A percentile compares a stretch with the other conserved stretches of the same genome.
Conservation (phyloP, 2,329 filamentous ascomycete genomes). For the Trichoderma asperellum region DNA sequence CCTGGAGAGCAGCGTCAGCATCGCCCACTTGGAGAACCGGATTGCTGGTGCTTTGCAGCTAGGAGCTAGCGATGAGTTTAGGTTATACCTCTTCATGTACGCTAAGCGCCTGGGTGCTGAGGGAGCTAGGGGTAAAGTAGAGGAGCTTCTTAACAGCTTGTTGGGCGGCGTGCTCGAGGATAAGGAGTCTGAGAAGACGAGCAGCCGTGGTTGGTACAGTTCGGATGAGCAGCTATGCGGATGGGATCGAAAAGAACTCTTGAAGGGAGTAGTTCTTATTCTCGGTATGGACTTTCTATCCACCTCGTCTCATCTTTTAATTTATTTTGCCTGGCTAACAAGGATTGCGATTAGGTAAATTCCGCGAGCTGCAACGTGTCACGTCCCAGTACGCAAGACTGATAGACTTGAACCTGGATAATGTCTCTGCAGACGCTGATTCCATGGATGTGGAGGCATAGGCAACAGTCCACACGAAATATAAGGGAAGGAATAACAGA, state of each 20-base stretch:
- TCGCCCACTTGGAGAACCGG: conserved; percentile 93
- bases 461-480: conserved; percentile 6
- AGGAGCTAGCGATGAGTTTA: conserved; percentile 87
- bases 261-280: conserved; percentile 90
- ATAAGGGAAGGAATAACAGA: neutral
- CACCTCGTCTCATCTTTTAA: too few species aligned
- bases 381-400: conserved; percentile 93
- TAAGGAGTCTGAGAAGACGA: conserved; percentile 47
- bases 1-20: conserved; percentile 87
- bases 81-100: conserved; percentile 96
- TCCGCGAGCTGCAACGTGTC: conserved; percentile 88
- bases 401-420: conserved; percentile 64
- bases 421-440: conserved; percentile 49
- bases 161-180: conserved; percentile 72
- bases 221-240: conserved; percentile 74
- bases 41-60: conserved; percentile 86
- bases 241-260: conserved; percentile 83
- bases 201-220: conserved; percentile 35
- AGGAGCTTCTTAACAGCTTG: conserved; percentile 83
- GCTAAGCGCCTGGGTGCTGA: conserved; percentile 93
- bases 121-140: conserved; percentile 83
- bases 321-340: conserved; percentile 39
- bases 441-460: conserved; percentile 49
- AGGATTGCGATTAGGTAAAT: conserved; percentile 70
- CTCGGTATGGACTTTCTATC: conserved; percentile 63